Base-by-base conservation (phyloP, 2,329 filamentous ascomycete species). In the Biscogniauxia mediterranea region DNA sequence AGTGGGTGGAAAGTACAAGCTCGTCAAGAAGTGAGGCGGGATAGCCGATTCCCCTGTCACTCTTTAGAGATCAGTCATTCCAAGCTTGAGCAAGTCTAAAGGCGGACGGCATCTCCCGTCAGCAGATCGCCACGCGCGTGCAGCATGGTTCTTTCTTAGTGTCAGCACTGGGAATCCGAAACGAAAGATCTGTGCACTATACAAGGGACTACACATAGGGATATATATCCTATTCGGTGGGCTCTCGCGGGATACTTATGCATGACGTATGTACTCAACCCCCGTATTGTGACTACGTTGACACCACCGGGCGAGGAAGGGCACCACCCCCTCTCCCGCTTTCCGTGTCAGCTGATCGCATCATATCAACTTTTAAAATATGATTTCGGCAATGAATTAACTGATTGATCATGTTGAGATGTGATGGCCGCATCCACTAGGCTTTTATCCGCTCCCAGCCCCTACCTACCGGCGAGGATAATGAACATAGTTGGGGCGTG, bases 1-100 rank as follows among this genome's bases (percentile, higher is more conserved):
- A 70, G 81, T 72, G 61, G 88, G 88, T 5, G 89, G 89, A 49
- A 90, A 87, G 77, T 93, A 93, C 77, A 86, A 84, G 73, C 77
- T 89, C 64, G 74, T 79, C 9, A 88, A 84, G 77, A 88, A 85
- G 73, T 87, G 73, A 80, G 23, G 50, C 19, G 19, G 19, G 19
- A 2, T 23, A 8, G 50, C 50, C 19, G 19, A 61, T 51, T 55
- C 54, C 53, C 9, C 28, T 38, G 54, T 21, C 52, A 46, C 17
- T 46, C 2, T 5, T 46, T 32, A 2, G 38, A 46, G 38, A 46
- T 46, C 38, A 46, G 15, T 46, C 6, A n/a, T 17, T 5, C 38
- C 38, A 5, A 2, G 38, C 17, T 46, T 11, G 13, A 46, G 15
- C 38, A n/a, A 17, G 38, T 46, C 2, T 46, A 46, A 11, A n/a